Evolutionary conservation across 2,329 filamentous ascomycete species (phyloP).

Genomic region (Apiospora aurea): DNA sequence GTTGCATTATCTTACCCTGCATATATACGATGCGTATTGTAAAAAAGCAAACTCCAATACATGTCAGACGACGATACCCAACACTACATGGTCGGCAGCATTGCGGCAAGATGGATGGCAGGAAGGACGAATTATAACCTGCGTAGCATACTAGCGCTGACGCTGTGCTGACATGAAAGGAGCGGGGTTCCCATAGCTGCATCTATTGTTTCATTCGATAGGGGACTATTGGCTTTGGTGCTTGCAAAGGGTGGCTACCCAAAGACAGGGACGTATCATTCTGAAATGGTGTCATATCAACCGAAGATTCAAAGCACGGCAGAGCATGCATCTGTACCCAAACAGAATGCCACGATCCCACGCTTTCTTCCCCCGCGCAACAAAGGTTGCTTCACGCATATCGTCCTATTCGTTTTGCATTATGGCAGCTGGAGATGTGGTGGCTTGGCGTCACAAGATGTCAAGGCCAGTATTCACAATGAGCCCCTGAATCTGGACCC

Average conservation of each 20-base stretch:
- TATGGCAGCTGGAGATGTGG: too few species aligned
- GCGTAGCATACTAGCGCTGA: not conserved
- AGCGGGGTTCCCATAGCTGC: not conserved
- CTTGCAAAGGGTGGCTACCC: not conserved
- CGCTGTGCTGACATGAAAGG: not conserved
- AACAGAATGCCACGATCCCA: not conserved
- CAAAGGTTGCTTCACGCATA: constrained; percentile 1
- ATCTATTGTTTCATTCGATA: not conserved
- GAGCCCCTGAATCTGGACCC: too few species aligned
- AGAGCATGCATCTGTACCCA: not conserved
- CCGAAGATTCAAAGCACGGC: not conserved
- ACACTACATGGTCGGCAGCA: not conserved
- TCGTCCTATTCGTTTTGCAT: too few species aligned
- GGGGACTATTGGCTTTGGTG: not conserved
- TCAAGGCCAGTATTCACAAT: too few species aligned
- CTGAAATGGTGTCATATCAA: not conserved
- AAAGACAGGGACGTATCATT: not conserved
- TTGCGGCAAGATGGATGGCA: not conserved
- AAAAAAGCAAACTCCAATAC: not conserved
- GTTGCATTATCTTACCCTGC: not conserved
- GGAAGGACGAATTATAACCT: not conserved
- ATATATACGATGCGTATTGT: not conserved
- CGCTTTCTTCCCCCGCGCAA: not conserved
- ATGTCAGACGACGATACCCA: not conserved
- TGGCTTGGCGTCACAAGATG: too few species aligned